Evolutionary conservation across 1,284 basidiomycete species (phyloP).

Genomic region (Sanghuangporus sanghuang): DNA sequence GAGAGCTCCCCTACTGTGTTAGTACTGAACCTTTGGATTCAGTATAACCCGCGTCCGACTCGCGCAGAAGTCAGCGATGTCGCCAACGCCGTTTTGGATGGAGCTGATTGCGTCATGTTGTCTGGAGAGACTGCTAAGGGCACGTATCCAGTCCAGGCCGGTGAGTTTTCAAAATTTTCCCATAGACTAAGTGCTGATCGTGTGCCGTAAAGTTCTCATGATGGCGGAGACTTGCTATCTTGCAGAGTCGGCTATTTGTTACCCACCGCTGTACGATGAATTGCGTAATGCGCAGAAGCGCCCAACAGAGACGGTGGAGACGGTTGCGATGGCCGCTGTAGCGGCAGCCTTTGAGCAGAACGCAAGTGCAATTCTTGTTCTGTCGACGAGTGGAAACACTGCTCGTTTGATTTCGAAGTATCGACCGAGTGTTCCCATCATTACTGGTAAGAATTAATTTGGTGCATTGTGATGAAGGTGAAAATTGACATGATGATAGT

Average conservation of each 20-base stretch:
- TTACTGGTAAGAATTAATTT: slow-evolving; percentile 61
- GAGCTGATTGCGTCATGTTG: slow-evolving; percentile 97
- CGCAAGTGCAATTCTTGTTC: slow-evolving; percentile 90
- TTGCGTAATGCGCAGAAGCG: slow-evolving; percentile 73
- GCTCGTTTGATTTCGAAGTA: slow-evolving; percentile 97
- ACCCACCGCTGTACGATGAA: slow-evolving; percentile 89
- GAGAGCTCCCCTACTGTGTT: slow-evolving; percentile 19
- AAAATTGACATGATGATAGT: slow-evolving; percentile 42
- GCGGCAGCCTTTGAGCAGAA: slow-evolving; percentile 93
- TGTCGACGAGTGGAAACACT: slow-evolving; percentile 96
- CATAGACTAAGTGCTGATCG: neutral
- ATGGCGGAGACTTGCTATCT: slow-evolving; percentile 98
- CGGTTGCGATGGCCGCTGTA: slow-evolving; percentile 90
- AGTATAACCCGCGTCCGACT: slow-evolving; percentile 96
- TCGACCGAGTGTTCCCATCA: slow-evolving; percentile 90
- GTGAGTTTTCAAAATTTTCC: slow-evolving; percentile 38
- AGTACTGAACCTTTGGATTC: slow-evolving; percentile 10
- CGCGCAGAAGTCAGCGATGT: slow-evolving; percentile 97
- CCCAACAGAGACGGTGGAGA: slow-evolving; percentile 91
- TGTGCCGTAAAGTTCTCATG: slow-evolving; percentile 71
- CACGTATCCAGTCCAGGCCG: slow-evolving; percentile 88
- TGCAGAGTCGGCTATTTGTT: slow-evolving; percentile 91
- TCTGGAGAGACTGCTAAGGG: slow-evolving; percentile 98
- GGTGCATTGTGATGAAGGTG: neutral
- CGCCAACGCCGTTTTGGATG: slow-evolving; percentile 95